phyloP scores from a whole-genome alignment of 2,329 filamentous ascomycete species.

The Paraconiothyrium brasiliense region DNA sequence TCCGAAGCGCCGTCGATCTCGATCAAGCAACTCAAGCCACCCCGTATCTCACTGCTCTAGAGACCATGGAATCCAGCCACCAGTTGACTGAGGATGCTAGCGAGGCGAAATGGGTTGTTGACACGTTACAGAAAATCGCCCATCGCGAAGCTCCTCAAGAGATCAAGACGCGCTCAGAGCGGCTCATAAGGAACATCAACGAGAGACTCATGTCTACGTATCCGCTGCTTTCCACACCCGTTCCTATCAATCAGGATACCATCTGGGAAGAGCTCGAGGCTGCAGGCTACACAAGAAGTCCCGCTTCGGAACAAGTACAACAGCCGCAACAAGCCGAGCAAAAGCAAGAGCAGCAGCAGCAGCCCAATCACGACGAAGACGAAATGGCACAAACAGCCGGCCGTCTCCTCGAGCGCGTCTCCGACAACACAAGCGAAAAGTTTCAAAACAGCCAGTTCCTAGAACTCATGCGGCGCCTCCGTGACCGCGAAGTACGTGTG shows the following conservation, averaged over 20 bases:
- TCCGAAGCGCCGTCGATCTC: constrained; percentile 45
- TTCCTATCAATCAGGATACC: constrained; percentile 33
- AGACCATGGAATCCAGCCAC: constrained; percentile 35
- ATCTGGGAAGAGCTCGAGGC: constrained; percentile 43
- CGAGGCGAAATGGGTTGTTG: constrained; percentile 45
- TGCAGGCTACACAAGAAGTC: constrained; percentile 40
- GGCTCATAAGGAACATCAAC: constrained; percentile 44
- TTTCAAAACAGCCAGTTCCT: constrained; percentile 83
- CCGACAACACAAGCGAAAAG: constrained; percentile 74
- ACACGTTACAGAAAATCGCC: constrained; percentile 41
- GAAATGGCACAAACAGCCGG: constrained; percentile 78
- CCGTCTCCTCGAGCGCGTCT: constrained; percentile 73
- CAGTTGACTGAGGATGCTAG: constrained; percentile 39
- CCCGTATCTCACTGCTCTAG: constrained; percentile 37
- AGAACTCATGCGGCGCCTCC: constrained; percentile 77
- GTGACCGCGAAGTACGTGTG: constrained; percentile 76
- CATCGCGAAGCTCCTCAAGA: constrained; percentile 36
- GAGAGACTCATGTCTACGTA: constrained; percentile 49
- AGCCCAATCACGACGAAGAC: constrained; percentile 61
- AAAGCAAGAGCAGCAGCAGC: constrained; percentile 41
- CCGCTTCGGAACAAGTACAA: constrained; percentile 25
- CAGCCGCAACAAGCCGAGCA: constrained; percentile 43
- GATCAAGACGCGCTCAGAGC: constrained; percentile 36
- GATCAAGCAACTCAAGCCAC: constrained; percentile 37
- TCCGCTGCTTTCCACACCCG: constrained; percentile 32